Evolutionary conservation across 805 yeast genomes (phyloP).

Genomic region (Scheffersomyces stipitis): DNA sequence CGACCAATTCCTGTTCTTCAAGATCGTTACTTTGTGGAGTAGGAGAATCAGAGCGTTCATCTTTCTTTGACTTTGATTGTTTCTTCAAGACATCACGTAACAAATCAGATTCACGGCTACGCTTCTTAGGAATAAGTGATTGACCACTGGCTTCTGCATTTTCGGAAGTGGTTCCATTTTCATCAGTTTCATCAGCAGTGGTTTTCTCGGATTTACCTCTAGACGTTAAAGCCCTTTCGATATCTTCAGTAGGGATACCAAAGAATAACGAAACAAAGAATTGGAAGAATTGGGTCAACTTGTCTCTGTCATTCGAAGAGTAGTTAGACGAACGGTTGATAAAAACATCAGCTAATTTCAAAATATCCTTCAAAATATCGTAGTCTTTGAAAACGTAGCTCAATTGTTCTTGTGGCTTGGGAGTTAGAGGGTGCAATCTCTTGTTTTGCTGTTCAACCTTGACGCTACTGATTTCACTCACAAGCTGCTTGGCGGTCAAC

Average conservation of each 20-base stretch:
- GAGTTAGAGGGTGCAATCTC: conserved; percentile 80
- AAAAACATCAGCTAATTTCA: conserved; percentile 64
- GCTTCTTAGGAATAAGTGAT: conserved; percentile 40
- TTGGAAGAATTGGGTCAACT: conserved; percentile 67
- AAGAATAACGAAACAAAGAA: conserved; percentile 74
- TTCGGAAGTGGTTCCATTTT: conserved; percentile 6
- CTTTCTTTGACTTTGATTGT: conserved; percentile 39
- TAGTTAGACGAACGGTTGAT: conserved; percentile 69
- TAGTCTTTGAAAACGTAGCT: conserved; percentile 63
- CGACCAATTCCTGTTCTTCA: conserved; percentile 30
- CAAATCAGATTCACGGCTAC: conserved; percentile 54
- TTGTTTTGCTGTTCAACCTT: conserved; percentile 90
- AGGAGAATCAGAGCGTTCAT: conserved; percentile 33
- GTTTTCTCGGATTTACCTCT: conserved; percentile 17
- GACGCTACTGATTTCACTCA: conserved; percentile 88
- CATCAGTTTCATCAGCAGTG: conserved; percentile 14
- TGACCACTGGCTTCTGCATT: conserved; percentile 10
- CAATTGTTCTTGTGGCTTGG: conserved; percentile 76
- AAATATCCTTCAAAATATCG: conserved; percentile 71
- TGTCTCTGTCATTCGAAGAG: conserved; percentile 78
- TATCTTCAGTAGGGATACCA: conserved; percentile 49
- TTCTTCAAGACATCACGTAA: conserved; percentile 61
- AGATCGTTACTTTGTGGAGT: conserved; percentile 24
- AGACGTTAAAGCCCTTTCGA: conserved; percentile 39
- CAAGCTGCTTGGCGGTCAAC: conserved; percentile 82